These are phyloP conservation scores for Trifolium repens DNA, from an alignment of 306 rosid species.

Conservation along the genomic window DNA sequence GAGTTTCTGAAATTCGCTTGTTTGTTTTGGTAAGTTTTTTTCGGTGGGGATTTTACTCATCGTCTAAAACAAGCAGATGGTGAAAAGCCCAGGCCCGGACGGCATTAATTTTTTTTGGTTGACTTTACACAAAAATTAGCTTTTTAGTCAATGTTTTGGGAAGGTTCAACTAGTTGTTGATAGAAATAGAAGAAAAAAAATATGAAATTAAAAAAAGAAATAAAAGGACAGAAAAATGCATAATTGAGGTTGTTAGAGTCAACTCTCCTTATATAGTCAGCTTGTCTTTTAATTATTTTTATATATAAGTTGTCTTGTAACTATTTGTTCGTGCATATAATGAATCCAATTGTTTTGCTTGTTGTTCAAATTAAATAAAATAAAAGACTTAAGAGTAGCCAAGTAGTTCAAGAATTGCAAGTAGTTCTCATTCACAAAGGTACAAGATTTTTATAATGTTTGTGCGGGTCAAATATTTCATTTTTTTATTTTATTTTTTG, in stretches of 20 bases:
- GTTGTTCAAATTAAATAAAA: background rate
- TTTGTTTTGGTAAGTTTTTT: too few species aligned
- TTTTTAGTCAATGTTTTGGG: background rate
- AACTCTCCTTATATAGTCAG: background rate
- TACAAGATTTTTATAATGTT: too few species aligned
- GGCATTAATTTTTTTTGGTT: background rate
- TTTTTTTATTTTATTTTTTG: too few species aligned
- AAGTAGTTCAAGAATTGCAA: conserved; percentile 10
- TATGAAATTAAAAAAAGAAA: too few species aligned
- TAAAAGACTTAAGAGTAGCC: background rate
- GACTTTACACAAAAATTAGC: background rate
- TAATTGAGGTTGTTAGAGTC: conserved; percentile 11
- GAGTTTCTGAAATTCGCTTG: too few species aligned
- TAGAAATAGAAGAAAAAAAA: background rate
- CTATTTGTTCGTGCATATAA: conserved; percentile 6
- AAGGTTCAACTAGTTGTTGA: background rate
- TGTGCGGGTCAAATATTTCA: too few species aligned
- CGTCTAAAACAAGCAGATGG: too few species aligned
- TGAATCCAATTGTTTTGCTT: background rate
- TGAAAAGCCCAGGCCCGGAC: too few species aligned
- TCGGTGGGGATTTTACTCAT: too few species aligned
- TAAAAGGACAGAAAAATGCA: background rate
- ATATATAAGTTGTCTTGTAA: background rate
- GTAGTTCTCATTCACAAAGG: too few species aligned
- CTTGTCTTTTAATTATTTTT: background rate